Conservation (phyloP, 176 grass and related monocot species). For the Musa acuminata region DNA sequence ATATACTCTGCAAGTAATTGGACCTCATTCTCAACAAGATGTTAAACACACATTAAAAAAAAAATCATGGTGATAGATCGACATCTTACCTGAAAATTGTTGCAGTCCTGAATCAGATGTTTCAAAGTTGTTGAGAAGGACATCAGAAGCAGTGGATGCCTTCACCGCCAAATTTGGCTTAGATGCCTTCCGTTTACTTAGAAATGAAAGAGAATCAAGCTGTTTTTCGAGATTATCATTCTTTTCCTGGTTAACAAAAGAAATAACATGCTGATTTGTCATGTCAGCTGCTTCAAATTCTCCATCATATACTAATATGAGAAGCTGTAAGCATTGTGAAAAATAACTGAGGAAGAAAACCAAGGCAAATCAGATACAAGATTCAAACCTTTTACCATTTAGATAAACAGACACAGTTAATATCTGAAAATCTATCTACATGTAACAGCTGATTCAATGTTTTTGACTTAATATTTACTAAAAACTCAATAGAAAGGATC, state of each 20-base stretch:
- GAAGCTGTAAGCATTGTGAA: no score
- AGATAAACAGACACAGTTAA: not conserved
- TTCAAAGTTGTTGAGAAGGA: constrained; percentile 24
- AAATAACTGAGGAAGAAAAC: not conserved
- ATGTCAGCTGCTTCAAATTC: not conserved
- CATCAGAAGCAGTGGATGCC: constrained; percentile 36
- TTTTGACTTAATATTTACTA: no score
- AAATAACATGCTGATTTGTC: not conserved
- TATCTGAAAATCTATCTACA: not conserved
- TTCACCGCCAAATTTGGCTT: constrained; percentile 52
- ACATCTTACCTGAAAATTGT: constrained; percentile 38
- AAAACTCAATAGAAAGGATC: no score
- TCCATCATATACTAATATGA: no score
- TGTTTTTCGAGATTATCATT: constrained; percentile 76
- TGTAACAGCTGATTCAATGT: not conserved
- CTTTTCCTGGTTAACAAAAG: constrained; percentile 48
- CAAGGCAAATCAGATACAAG: not conserved
- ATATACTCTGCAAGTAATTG: no score
- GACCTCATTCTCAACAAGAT: not conserved
- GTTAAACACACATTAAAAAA: not conserved
- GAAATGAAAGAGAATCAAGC: constrained; percentile 78
- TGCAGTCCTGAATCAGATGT: constrained; percentile 28
- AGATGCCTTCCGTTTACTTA: constrained; percentile 75
- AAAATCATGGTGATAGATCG: not conserved
- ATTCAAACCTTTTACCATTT: not conserved